Percentiles rank a stretch among this genome's conserved stretches.
These are phyloP conservation scores for Talinum fruticosum DNA, from an alignment of 148 eudicot genomes.

Conservation along the genomic window DNA sequence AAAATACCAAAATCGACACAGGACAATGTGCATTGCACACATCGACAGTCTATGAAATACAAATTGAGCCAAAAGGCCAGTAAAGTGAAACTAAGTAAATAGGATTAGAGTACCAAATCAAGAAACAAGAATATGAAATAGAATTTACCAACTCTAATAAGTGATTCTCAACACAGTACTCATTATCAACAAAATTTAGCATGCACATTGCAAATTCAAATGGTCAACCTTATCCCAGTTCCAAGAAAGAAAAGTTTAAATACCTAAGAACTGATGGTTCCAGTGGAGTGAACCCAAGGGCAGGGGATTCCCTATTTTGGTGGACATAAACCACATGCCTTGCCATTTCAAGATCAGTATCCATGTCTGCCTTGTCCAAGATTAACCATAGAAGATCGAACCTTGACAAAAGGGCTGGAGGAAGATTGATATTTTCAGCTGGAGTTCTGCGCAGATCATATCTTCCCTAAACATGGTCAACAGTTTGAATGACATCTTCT, in stretches of 20 bases:
- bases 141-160: background rate
- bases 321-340: conserved; percentile 98
- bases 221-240: background rate
- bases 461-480: conserved; percentile 67
- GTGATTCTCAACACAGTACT: background rate
- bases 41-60: too few species aligned
- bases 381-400: conserved; percentile 97
- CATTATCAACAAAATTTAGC: background rate
- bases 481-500: background rate
- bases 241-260: conserved; percentile 1
- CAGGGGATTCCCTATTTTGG: conserved; percentile 90
- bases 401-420: conserved; percentile 98
- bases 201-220: background rate
- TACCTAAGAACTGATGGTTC: conserved; percentile 94
- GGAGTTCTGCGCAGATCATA: conserved; percentile 97
- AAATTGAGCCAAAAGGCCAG: background rate
- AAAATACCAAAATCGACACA: too few species aligned
- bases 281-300: conserved; percentile 90
- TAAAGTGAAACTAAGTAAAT: background rate
- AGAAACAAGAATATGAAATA: conserved; percentile 1
- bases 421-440: conserved; percentile 98
- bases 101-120: background rate
- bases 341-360: conserved; percentile 95
- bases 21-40: too few species aligned
- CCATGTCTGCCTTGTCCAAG: conserved; percentile 98